Conservation (phyloP, 768 basidiomycete species). For the Tulasnella sp. region DNA sequence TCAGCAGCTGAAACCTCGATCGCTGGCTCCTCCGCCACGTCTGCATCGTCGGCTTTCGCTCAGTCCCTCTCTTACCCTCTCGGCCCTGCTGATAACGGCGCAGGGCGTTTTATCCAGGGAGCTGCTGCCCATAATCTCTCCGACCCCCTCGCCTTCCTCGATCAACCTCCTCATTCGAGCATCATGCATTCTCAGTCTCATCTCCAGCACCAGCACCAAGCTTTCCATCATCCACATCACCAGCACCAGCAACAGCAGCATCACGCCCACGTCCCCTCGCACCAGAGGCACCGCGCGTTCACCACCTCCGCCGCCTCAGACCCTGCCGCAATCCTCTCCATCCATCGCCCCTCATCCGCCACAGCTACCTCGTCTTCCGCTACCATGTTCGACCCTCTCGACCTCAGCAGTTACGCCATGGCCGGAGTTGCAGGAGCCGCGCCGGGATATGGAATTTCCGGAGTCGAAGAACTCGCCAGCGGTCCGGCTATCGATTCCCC, state of each 20-base stretch:
- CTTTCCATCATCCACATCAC: background rate
- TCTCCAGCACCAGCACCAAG: background rate
- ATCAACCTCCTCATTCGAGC: background rate
- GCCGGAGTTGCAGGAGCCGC: background rate
- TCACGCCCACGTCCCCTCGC: background rate
- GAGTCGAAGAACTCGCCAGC: background rate
- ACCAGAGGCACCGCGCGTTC: conserved; percentile 10
- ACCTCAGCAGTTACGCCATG: background rate
- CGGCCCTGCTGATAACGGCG: background rate
- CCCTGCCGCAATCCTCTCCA: background rate
- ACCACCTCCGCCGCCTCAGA: conserved; percentile 3
- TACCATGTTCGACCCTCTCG: background rate
- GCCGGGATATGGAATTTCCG: background rate
- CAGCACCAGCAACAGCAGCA: background rate
- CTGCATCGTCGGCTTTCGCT: background rate
- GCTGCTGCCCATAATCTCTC: background rate
- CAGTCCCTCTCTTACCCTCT: background rate
- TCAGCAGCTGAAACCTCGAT: background rate
- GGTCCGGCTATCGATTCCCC: background rate
- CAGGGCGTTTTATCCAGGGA: background rate
- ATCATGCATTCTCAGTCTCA: background rate
- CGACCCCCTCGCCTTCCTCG: conserved; percentile 4
- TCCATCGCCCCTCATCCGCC: background rate
- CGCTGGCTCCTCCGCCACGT: background rate
- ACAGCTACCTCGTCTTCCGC: background rate